Evolutionary conservation across 2,329 filamentous ascomycete species (phyloP).

Genomic region (Epicoccum nigrum): DNA sequence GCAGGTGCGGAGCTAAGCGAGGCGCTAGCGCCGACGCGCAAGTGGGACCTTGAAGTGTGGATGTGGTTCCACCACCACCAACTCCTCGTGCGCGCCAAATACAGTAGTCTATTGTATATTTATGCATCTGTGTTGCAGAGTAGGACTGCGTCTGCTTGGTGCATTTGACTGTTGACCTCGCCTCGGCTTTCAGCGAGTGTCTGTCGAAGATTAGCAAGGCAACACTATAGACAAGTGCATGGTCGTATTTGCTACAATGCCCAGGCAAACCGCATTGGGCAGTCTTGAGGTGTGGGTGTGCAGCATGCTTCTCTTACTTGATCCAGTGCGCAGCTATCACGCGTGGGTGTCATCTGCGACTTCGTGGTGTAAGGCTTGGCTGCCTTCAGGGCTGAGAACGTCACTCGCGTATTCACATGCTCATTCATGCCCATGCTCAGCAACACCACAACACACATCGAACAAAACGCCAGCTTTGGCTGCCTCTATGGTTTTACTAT

Average conservation of each 20-base stretch:
- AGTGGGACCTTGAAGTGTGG: neutral
- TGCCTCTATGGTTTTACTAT: slow-evolving; percentile 9
- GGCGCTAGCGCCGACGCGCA: slow-evolving; percentile 7
- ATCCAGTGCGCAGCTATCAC: slow-evolving; percentile 7
- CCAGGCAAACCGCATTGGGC: neutral
- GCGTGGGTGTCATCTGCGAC: slow-evolving; percentile 22
- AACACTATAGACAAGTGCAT: neutral
- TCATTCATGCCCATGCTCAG: too few relatives aligned
- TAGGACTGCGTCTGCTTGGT: too few relatives aligned
- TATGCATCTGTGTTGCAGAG: too few relatives aligned
- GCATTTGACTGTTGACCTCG: too few relatives aligned
- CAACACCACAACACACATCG: slow-evolving; percentile 27
- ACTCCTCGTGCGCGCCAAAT: neutral
- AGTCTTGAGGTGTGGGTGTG: neutral
- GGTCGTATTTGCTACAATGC: too few relatives aligned
- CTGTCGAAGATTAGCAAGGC: too few relatives aligned
- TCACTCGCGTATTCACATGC: slow-evolving; percentile 42
- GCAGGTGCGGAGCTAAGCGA: slow-evolving; percentile 19
- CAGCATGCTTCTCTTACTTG: neutral
- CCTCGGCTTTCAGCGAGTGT: too few relatives aligned
- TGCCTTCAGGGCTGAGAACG: slow-evolving; percentile 16
- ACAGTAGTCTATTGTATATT: neutral
- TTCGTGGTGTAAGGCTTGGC: neutral
- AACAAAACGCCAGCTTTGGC: slow-evolving; percentile 22
- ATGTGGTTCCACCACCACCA: neutral